phyloP scores from a whole-genome alignment of 2,329 filamentous ascomycete genomes.

The Diplodia scrobiculata region DNA sequence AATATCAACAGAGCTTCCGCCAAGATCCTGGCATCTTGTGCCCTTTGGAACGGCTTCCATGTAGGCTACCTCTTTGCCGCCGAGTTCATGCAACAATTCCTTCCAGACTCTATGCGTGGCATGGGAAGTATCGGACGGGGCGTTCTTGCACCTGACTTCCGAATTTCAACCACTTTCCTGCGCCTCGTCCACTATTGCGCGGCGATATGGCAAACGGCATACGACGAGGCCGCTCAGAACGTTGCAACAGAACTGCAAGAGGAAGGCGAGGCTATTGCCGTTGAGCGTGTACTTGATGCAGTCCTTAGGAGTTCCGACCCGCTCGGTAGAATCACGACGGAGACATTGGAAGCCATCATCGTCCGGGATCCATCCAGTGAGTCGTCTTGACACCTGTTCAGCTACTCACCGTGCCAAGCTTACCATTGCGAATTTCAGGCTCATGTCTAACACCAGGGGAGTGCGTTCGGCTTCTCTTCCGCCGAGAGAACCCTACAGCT shows the following conservation, averaged over 20 bases:
- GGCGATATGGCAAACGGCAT: not conserved
- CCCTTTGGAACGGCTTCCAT: not conserved
- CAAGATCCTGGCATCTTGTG: conserved; percentile 3
- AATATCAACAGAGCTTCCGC: not conserved
- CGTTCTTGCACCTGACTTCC: not conserved
- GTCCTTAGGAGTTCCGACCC: not conserved
- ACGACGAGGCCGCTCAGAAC: too few relatives aligned
- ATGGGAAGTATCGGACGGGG: too few relatives aligned
- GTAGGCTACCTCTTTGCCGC: not conserved
- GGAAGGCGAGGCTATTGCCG: not conserved
- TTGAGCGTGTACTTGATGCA: conserved; percentile 1
- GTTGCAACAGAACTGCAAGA: not conserved
- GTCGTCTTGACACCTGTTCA: too few relatives aligned
- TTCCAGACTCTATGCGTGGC: not conserved
- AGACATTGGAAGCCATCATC: not conserved
- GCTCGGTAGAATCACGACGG: not conserved
- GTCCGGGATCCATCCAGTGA: not conserved
- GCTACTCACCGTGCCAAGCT: not conserved
- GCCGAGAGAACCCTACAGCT: not conserved
- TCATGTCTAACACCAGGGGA: not conserved
- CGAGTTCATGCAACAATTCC: not conserved
- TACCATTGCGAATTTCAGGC: not conserved
- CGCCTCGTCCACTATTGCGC: conserved; percentile 5
- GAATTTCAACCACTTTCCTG: not conserved
- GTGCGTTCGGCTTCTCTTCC: not conserved